Conservation (phyloP, 352 stramenopile species). For the Peronospora belbahrii region DNA sequence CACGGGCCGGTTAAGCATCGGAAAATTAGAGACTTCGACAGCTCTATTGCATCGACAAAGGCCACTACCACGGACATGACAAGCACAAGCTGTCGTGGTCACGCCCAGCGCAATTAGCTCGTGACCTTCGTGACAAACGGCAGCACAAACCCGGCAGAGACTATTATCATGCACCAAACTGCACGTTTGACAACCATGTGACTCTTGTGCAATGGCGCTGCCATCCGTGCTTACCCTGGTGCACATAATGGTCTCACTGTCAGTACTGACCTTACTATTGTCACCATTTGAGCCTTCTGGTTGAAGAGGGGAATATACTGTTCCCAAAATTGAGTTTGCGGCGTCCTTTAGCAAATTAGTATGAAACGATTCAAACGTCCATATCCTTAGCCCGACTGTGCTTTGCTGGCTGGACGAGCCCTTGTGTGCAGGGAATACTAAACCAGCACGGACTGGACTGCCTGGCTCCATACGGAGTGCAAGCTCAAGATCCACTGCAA, state of each 20-base stretch:
- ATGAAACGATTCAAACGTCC: constrained; percentile 28
- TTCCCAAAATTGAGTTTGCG: constrained; percentile 27
- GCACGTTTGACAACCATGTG: constrained; percentile 79
- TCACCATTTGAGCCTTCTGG: constrained; percentile 6
- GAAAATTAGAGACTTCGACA: constrained; percentile 32
- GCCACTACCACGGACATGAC: constrained; percentile 39
- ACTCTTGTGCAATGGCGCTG: constrained; percentile 70
- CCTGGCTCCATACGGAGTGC: constrained; percentile 31
- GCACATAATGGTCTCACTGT: constrained; percentile 34
- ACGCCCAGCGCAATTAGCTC: constrained; percentile 72
- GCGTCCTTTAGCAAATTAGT: constrained; percentile 4
- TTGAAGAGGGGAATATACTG: constrained; percentile 33
- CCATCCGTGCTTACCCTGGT: constrained; percentile 69
- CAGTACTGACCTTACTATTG: constrained; percentile 6
- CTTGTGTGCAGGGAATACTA: constrained; percentile 36
- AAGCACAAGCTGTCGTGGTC: constrained; percentile 63
- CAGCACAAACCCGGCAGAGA: constrained; percentile 62
- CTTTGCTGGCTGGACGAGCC: constrained; percentile 3
- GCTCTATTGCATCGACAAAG: constrained; percentile 46
- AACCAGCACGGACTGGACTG: constrained; percentile 29
- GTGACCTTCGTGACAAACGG: constrained; percentile 73
- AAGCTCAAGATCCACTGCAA: constrained; percentile 45
- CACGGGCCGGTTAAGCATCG: constrained; percentile 30
- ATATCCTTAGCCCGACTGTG: constrained; percentile 20
- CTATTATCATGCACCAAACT: constrained; percentile 56